Evolutionary conservation across 805 yeast species (phyloP).

Genomic region (Wickerhamiella sergipiensis): DNA sequence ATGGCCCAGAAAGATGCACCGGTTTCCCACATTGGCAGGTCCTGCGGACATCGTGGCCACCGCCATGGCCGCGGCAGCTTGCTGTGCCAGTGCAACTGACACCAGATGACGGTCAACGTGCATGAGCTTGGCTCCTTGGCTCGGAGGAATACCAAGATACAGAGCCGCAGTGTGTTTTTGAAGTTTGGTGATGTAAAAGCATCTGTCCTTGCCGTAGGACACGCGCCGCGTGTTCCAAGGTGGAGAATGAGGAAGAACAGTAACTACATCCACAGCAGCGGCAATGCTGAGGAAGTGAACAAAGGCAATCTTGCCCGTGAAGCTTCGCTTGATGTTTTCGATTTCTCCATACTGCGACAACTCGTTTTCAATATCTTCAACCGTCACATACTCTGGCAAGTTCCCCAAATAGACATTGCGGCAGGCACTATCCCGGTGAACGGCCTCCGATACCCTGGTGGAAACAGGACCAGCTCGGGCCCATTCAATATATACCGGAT

Average conservation of each 20-base stretch:
- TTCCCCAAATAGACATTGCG: constrained; percentile 86
- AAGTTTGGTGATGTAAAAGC: constrained; percentile 82
- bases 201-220: constrained; percentile 82
- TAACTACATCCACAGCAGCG: constrained; percentile 77
- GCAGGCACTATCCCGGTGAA: constrained; percentile 78
- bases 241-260: constrained; percentile 50
- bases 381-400: constrained; percentile 51
- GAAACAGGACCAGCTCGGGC: constrained; percentile 67
- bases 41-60: constrained; percentile 94
- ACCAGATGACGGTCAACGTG: background rate
- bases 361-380: constrained; percentile 52
- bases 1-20: constrained; percentile 86
- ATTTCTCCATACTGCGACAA: constrained; percentile 65
- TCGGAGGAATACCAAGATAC: constrained; percentile 81
- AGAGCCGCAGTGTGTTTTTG: constrained; percentile 97
- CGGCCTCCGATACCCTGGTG: constrained; percentile 61
- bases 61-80: constrained; percentile 95
- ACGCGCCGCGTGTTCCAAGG: constrained; percentile 68
- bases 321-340: constrained; percentile 68
- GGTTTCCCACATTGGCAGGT: constrained; percentile 76
- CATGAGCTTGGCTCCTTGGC: constrained; percentile 53
- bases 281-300: constrained; percentile 78
- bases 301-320: constrained; percentile 65
- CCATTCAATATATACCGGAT: constrained; percentile 86
- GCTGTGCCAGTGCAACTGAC: constrained; percentile 50